Evolutionary conservation across 768 basidiomycete genomes (phyloP).

Genomic region (Kwoniella bestiolae): DNA sequence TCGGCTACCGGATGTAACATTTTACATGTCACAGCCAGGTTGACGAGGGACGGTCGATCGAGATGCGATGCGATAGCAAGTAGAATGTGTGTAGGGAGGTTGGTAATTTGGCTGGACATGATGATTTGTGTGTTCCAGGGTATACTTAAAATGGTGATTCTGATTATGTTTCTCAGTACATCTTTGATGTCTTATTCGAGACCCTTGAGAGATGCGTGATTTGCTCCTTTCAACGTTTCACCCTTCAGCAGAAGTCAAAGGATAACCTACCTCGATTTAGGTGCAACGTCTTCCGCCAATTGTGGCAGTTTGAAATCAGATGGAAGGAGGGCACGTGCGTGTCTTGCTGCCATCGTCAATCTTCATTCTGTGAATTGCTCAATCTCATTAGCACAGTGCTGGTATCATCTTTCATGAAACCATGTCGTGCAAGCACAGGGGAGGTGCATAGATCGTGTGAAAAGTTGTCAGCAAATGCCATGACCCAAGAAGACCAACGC

Average conservation of each 20-base stretch:
- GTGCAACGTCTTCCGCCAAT: background rate
- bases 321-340: background rate
- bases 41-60: background rate
- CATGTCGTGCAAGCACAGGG: background rate
- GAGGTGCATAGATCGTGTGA: background rate
- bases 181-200: background rate
- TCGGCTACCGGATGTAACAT: background rate
- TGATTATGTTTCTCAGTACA: background rate
- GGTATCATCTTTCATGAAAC: background rate
- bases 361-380: no score
- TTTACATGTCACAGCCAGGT: background rate
- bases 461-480: background rate
- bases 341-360: no score
- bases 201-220: no score
- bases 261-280: background rate
- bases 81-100: background rate
- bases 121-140: background rate
- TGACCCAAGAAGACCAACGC: no score
- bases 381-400: background rate
- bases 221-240: no score
- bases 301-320: background rate
- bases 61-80: constrained; percentile 1
- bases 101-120: background rate
- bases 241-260: background rate
- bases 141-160: background rate